Percentiles rank a stretch among this genome's conserved stretches.
These are phyloP conservation scores for Scheffersomyces spartinae DNA, from an alignment of 805 yeast genomes.

Conservation along the genomic window DNA sequence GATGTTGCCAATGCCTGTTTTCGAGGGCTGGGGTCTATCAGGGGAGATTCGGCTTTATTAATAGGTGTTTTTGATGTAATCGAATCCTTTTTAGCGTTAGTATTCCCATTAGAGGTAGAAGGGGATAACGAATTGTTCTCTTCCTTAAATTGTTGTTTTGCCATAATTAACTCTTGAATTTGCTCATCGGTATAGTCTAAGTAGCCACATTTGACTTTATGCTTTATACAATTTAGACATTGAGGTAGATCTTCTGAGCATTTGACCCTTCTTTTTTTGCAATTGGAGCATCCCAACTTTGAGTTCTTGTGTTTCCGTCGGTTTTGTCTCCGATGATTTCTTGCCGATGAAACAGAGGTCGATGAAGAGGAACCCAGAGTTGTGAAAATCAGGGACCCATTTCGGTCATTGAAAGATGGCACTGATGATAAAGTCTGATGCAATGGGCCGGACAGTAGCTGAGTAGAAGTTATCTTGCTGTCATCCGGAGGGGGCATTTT, in stretches of 20 bases:
- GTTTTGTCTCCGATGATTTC: too few species aligned
- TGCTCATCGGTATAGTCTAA: slow-evolving; percentile 21
- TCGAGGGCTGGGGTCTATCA: not conserved
- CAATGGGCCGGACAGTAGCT: too few species aligned
- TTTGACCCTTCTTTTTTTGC: slow-evolving; percentile 31
- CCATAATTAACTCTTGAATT: slow-evolving; percentile 12
- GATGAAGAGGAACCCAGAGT: too few species aligned
- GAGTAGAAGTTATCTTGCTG: too few species aligned
- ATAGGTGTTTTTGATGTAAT: too few species aligned
- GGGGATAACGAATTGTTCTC: not conserved
- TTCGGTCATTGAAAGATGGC: too few species aligned
- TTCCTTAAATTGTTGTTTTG: slow-evolving; percentile 1
- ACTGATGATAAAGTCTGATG: too few species aligned
- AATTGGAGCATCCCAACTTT: slow-evolving; percentile 31
- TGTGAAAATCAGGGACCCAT: too few species aligned
- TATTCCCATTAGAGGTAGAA: too few species aligned
- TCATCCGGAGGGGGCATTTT: too few species aligned
- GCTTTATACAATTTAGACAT: slow-evolving; percentile 29
- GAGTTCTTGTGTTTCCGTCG: slow-evolving; percentile 19
- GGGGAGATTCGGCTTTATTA: not conserved
- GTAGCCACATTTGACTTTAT: slow-evolving; percentile 27
- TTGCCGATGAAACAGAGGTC: too few species aligned
- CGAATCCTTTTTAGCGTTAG: too few species aligned
- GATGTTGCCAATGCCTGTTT: not conserved
- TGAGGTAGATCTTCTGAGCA: slow-evolving; percentile 29